Conservation (phyloP, 257 asterid genomes). For the Hygrophila difformis region DNA sequence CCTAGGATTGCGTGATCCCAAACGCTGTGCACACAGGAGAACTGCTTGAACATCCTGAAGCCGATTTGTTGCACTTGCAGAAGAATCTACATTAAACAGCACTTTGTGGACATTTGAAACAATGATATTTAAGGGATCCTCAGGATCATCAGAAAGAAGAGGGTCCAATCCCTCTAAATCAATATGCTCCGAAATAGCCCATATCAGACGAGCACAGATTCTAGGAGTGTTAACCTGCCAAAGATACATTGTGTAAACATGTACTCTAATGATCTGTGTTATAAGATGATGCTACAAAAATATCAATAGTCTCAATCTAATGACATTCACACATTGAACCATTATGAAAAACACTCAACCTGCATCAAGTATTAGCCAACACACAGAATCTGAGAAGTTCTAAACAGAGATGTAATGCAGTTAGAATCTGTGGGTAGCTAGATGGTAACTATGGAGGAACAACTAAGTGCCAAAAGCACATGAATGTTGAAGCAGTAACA, state of each 20-base stretch:
- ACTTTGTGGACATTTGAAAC: slow-evolving; percentile 76
- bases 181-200: slow-evolving; percentile 90
- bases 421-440: neutral
- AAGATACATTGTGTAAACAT: slow-evolving; percentile 11
- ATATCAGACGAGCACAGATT: slow-evolving; percentile 63
- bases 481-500: neutral
- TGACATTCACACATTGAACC: neutral
- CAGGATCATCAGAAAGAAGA: slow-evolving; percentile 93
- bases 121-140: slow-evolving; percentile 75
- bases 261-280: slow-evolving; percentile 7
- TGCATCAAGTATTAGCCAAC: slow-evolving; percentile 3
- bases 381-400: neutral
- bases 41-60: slow-evolving; percentile 93
- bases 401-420: slow-evolving; percentile 5
- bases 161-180: slow-evolving; percentile 96
- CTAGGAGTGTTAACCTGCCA: slow-evolving; percentile 86
- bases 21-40: slow-evolving; percentile 79
- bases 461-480: neutral
- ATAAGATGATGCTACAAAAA: neutral
- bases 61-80: slow-evolving; percentile 70
- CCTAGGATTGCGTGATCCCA: slow-evolving; percentile 89
- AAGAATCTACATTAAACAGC: slow-evolving; percentile 66
- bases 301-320: slow-evolving; percentile 1
- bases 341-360: slow-evolving; percentile 1
- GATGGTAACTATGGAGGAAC: slow-evolving; percentile 9